Conservation (phyloP, 495 filamentous ascomycete species). For the Penicillium atrosanguineum region DNA sequence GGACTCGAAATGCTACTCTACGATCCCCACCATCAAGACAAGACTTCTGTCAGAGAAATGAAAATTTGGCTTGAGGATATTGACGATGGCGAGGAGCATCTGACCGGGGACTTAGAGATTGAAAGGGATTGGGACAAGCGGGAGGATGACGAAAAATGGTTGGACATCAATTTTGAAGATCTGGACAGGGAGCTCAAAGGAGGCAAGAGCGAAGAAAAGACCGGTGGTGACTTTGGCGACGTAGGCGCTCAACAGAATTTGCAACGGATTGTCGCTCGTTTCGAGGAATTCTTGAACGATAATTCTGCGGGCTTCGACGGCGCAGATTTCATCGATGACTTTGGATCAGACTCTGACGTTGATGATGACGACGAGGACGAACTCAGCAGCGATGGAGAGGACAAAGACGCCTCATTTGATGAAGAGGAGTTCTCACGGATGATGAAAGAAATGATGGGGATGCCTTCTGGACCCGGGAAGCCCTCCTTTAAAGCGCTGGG, state of each 20-base stretch:
- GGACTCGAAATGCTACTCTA: constrained; percentile 87
- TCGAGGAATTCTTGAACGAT: constrained; percentile 91
- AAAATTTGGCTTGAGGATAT: constrained; percentile 72
- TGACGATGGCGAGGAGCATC: constrained; percentile 51
- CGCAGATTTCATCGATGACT: constrained; percentile 69
- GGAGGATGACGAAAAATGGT: constrained; percentile 86
- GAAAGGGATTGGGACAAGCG: constrained; percentile 56
- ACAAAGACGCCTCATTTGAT: constrained; percentile 75
- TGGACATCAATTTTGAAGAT: constrained; percentile 86
- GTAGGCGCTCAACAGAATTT: constrained; percentile 75
- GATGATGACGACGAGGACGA: constrained; percentile 61
- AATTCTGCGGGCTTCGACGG: constrained; percentile 77
- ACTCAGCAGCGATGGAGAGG: constrained; percentile 57
- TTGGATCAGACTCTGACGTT: constrained; percentile 51
- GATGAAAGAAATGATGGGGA: constrained; percentile 96
- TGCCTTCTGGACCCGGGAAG: constrained; percentile 49
- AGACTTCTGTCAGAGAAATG: constrained; percentile 66
- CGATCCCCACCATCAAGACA: constrained; percentile 63
- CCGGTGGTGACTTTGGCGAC: constrained; percentile 68
- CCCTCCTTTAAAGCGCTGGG: constrained; percentile 22
- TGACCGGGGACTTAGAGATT: constrained; percentile 77
- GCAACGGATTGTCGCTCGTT: constrained; percentile 83
- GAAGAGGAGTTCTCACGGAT: constrained; percentile 79
- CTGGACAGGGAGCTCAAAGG: constrained; percentile 77
- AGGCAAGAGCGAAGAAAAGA: constrained; percentile 31